phyloP scores from a whole-genome alignment of 495 filamentous ascomycete species.

The Chlorociboria aeruginascens region DNA sequence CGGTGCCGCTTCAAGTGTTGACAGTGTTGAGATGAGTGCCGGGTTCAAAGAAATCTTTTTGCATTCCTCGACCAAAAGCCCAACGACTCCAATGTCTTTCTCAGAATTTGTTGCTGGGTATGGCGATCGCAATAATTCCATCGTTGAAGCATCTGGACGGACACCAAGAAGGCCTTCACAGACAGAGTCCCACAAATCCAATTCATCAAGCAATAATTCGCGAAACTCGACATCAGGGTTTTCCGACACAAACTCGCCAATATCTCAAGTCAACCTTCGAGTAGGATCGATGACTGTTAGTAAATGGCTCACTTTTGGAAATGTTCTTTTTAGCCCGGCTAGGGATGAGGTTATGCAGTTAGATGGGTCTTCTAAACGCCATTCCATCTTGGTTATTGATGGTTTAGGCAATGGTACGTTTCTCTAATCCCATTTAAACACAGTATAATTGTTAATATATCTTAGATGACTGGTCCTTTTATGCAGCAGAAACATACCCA shows the following conservation, averaged over 20 bases:
- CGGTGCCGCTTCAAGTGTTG: slow-evolving; percentile 18
- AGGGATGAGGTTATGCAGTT: slow-evolving; percentile 57
- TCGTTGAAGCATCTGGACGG: slow-evolving; percentile 16
- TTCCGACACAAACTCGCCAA: slow-evolving; percentile 46
- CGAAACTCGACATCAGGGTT: not conserved
- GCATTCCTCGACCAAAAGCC: slow-evolving; percentile 19
- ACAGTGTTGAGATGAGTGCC: slow-evolving; percentile 35
- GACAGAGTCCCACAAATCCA: not conserved
- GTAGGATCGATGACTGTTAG: slow-evolving; percentile 57
- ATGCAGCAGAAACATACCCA: slow-evolving; percentile 85
- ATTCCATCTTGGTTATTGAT: slow-evolving; percentile 77
- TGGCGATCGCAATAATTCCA: slow-evolving; percentile 31
- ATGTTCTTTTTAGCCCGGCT: slow-evolving; percentile 88
- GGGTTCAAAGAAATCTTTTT: slow-evolving; percentile 30
- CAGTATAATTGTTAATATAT: slow-evolving; percentile 24
- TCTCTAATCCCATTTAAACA: not conserved
- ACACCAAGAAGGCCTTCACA: slow-evolving; percentile 1
- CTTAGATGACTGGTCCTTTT: slow-evolving; percentile 90
- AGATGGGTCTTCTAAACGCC: slow-evolving; percentile 29
- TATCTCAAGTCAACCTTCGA: slow-evolving; percentile 68
- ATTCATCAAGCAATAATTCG: not conserved
- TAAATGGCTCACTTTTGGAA: slow-evolving; percentile 87
- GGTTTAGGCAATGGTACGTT: slow-evolving; percentile 54
- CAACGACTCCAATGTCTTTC: slow-evolving; percentile 39
- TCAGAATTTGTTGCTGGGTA: slow-evolving; percentile 40